A percentile compares a stretch with the other conserved stretches of the same genome.
These are phyloP conservation scores for Salix arbutifolia DNA, from an alignment of 345 rosid species.

Conservation along the genomic window DNA sequence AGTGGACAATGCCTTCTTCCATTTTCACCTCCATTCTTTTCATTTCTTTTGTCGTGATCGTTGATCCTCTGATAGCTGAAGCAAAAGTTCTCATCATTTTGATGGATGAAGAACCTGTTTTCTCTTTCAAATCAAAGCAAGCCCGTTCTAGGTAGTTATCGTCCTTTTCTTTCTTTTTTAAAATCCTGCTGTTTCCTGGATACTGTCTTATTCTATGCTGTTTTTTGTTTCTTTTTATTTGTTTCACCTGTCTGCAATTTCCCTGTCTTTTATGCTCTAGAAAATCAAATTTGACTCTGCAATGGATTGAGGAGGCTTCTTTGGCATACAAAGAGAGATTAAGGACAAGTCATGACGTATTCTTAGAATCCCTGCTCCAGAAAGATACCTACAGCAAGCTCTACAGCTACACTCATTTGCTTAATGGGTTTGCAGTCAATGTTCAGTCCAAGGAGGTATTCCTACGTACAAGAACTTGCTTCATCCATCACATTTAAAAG, in stretches of 20 bases:
- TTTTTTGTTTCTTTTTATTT: no score
- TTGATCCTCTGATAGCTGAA: constrained; percentile 4
- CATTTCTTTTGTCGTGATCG: constrained; percentile 1
- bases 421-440: constrained; percentile 43
- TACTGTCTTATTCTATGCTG: background rate
- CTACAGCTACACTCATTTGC: constrained; percentile 46
- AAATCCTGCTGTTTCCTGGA: no score
- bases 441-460: constrained; percentile 35
- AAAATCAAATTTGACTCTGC: background rate
- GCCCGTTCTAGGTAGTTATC: constrained; percentile 21
- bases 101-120: constrained; percentile 32
- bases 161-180: background rate
- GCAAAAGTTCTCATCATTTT: constrained; percentile 37
- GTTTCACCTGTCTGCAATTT: background rate
- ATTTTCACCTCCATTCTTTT: constrained; percentile 3
- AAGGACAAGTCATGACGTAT: constrained; percentile 22
- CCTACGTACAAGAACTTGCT: background rate
- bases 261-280: no score
- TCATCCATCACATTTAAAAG: background rate
- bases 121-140: constrained; percentile 21
- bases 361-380: constrained; percentile 27
- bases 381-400: constrained; percentile 35
- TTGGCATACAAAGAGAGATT: constrained; percentile 26
- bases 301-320: constrained; percentile 13
- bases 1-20: constrained; percentile 17